Percentiles rank a stretch among this genome's conserved stretches.
Conservation (phyloP, 306 rosid species). For the Begonia loranthoides region DNA sequence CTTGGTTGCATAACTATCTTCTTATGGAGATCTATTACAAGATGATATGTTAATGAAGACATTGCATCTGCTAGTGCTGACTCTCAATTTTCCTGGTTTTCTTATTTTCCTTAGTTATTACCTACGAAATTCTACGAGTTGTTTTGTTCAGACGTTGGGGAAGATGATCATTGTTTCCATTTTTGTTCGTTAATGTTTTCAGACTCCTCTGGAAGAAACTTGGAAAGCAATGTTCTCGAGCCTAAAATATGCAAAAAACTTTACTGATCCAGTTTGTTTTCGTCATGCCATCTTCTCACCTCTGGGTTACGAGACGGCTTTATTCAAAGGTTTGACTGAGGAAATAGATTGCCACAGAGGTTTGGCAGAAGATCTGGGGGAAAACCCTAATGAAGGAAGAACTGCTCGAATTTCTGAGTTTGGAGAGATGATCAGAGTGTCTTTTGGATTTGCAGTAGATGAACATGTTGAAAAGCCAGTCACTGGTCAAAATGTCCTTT, state of each 20-base stretch:
- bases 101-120: too few species aligned
- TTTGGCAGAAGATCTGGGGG: conserved; percentile 57
- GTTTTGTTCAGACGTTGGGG: too few species aligned
- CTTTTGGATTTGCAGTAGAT: conserved; percentile 52
- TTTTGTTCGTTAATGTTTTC: conserved; percentile 18
- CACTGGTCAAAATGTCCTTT: conserved; percentile 55
- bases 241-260: conserved; percentile 67
- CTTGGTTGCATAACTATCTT: too few species aligned
- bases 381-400: conserved; percentile 45
- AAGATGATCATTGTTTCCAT: conserved; percentile 9
- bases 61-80: too few species aligned
- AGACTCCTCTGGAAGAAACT: conserved; percentile 85
- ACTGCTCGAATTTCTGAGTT: conserved; percentile 89
- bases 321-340: conserved; percentile 65
- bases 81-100: too few species aligned
- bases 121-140: too few species aligned
- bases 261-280: conserved; percentile 70
- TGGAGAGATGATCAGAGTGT: conserved; percentile 81
- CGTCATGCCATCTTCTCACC: conserved; percentile 80
- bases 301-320: conserved; percentile 74
- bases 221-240: conserved; percentile 83
- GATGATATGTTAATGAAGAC: too few species aligned
- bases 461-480: conserved; percentile 26
- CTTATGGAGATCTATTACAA: too few species aligned
- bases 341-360: conserved; percentile 51